Percentiles rank a stretch among this genome's conserved stretches.
These are phyloP conservation scores for Whalleya microplaca DNA, from an alignment of 2,329 filamentous ascomycete genomes.

Conservation along the genomic window DNA sequence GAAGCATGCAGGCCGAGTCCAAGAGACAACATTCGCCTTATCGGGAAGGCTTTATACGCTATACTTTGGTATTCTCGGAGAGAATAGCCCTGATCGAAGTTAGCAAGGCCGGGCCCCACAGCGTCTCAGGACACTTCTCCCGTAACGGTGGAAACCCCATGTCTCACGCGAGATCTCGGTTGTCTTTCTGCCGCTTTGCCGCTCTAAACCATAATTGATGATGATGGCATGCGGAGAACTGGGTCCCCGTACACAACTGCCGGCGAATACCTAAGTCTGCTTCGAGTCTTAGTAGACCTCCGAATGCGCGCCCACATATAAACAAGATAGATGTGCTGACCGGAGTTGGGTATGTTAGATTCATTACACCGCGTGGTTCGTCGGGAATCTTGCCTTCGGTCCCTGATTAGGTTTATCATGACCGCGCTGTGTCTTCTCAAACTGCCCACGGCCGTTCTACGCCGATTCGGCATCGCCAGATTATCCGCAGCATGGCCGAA, in stretches of 20 bases:
- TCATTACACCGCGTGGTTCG: background rate
- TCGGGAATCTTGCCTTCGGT: background rate
- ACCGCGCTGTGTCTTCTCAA: too few species aligned
- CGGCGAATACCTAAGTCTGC: background rate
- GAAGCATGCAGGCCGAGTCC: too few species aligned
- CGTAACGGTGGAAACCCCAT: background rate
- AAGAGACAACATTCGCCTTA: too few species aligned
- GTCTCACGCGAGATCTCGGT: background rate
- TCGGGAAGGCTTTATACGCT: too few species aligned
- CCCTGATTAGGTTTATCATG: too few species aligned
- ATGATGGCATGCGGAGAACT: background rate
- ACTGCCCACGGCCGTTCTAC: too few species aligned
- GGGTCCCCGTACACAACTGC: background rate
- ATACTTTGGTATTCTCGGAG: too few species aligned
- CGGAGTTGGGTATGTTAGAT: background rate
- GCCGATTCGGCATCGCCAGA: too few species aligned
- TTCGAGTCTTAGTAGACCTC: background rate
- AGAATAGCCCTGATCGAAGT: too few species aligned
- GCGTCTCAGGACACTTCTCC: too few species aligned
- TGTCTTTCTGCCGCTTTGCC: background rate
- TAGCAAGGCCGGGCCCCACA: too few species aligned
- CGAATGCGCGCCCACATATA: background rate
- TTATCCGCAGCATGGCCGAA: too few species aligned
- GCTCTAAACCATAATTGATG: background rate
- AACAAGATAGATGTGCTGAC: background rate